A percentile compares a stretch with the other conserved stretches of the same genome.
Conservation (phyloP, 495 filamentous ascomycete species). For the Mycothermus thermophilus region DNA sequence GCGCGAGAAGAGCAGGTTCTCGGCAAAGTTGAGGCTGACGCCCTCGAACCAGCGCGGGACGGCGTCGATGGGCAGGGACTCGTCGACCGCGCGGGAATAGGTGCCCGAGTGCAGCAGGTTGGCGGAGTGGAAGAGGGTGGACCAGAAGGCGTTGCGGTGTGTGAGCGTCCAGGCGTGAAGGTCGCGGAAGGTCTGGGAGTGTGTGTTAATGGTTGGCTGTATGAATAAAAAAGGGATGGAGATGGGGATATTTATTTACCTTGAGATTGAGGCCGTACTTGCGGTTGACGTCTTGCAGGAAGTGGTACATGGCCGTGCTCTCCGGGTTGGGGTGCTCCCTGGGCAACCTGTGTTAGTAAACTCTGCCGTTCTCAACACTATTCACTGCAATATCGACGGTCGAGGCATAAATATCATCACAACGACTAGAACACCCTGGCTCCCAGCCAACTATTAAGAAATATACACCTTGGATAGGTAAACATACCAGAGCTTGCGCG, state of each 20-base stretch:
- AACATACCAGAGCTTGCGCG: constrained; percentile 31
- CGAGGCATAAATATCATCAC: too few relatives aligned
- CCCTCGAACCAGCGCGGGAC: constrained; percentile 59
- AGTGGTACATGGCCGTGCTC: constrained; percentile 36
- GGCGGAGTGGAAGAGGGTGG: constrained; percentile 43
- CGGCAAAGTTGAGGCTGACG: constrained; percentile 47
- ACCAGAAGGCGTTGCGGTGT: constrained; percentile 48
- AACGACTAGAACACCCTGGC: too few relatives aligned
- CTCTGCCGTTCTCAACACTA: too few relatives aligned
- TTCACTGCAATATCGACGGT: too few relatives aligned
- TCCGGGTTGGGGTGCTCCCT: constrained; percentile 42
- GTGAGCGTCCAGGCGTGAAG: constrained; percentile 7
- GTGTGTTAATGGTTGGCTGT: background rate
- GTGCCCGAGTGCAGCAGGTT: constrained; percentile 47
- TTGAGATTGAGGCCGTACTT: constrained; percentile 29
- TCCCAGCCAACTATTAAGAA: too few relatives aligned
- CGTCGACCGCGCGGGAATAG: constrained; percentile 49
- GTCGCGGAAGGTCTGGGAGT: constrained; percentile 2
- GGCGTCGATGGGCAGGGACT: constrained; percentile 49
- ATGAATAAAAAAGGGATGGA: background rate
- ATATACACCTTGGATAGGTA: too few relatives aligned
- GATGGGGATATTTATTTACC: constrained; percentile 16
- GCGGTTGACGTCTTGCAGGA: constrained; percentile 36
- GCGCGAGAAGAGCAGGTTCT: constrained; percentile 46
- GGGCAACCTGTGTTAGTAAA: too few relatives aligned